Percentiles rank a stretch among this genome's conserved stretches.
Conservation (phyloP, 2,329 filamentous ascomycete species). For the Biscogniauxia marginata region DNA sequence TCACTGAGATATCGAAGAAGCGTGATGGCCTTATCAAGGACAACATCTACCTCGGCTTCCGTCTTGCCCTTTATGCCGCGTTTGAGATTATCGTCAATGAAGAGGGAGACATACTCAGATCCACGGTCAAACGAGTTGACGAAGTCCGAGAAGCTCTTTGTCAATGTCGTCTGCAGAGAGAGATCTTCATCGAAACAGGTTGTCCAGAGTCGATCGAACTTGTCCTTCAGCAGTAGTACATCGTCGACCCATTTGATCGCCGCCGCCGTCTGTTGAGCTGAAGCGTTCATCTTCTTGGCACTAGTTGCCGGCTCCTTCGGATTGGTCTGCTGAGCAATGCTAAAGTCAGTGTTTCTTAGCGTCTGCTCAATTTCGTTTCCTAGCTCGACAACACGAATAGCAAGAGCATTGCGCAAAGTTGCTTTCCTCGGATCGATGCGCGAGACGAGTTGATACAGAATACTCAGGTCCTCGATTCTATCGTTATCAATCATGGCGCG, state of each 20-base stretch:
- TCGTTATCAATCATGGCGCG: constrained; percentile 91
- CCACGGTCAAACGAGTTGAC: constrained; percentile 87
- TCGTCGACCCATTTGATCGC: constrained; percentile 96
- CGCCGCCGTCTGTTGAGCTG: constrained; percentile 78
- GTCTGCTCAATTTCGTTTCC: constrained; percentile 79
- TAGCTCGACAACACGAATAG: constrained; percentile 73
- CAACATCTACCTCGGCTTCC: constrained; percentile 77
- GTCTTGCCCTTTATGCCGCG: constrained; percentile 91
- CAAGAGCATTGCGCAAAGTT: constrained; percentile 68
- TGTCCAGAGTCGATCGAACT: constrained; percentile 79
- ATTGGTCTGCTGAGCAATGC: constrained; percentile 35
- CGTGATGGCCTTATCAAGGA: constrained; percentile 86
- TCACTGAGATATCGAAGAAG: constrained; percentile 86
- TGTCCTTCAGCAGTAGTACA: constrained; percentile 79
- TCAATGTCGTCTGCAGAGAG: constrained; percentile 75
- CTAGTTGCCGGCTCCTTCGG: constrained; percentile 44
- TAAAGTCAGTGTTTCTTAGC: constrained; percentile 56
- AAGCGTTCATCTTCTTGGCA: constrained; percentile 50
- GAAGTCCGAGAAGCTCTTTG: constrained; percentile 85
- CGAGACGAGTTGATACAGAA: constrained; percentile 76
- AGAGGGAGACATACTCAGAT: constrained; percentile 91
- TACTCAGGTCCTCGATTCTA: constrained; percentile 71
- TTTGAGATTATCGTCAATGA: constrained; percentile 95
- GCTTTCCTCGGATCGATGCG: constrained; percentile 74
- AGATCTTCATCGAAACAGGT: constrained; percentile 74